Evolutionary conservation across 495 filamentous ascomycete species (phyloP).

Genomic region (Sporormia fimetaria): DNA sequence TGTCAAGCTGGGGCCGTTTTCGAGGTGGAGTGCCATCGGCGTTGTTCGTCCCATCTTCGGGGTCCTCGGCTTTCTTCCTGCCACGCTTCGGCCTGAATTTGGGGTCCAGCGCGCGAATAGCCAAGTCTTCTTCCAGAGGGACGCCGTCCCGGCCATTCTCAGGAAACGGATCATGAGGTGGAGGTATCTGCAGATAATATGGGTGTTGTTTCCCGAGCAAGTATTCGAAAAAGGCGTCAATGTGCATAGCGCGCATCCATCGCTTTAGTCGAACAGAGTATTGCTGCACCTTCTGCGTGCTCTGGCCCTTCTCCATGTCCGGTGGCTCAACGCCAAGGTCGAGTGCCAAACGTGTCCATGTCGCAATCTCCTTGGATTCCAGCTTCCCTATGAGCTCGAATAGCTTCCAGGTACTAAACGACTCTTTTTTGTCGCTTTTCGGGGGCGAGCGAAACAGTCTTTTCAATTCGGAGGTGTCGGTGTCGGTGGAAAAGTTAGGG

Average conservation of each 20-base stretch:
- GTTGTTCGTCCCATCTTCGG: constrained; percentile 43
- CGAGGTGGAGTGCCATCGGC: constrained; percentile 39
- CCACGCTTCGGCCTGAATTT: constrained; percentile 86
- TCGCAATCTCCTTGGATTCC: constrained; percentile 84
- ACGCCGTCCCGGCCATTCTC: constrained; percentile 74
- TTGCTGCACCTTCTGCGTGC: constrained; percentile 93
- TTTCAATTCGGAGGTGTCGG: constrained; percentile 48
- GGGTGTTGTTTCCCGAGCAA: constrained; percentile 64
- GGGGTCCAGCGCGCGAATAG: constrained; percentile 76
- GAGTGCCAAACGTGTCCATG: constrained; percentile 84
- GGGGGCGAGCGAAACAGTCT: constrained; percentile 76
- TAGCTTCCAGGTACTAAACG: constrained; percentile 71
- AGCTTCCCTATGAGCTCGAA: constrained; percentile 75
- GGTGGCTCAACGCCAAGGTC: constrained; percentile 87
- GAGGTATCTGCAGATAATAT: constrained; percentile 78
- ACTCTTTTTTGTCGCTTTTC: constrained; percentile 76
- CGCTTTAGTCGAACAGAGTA: constrained; percentile 93
- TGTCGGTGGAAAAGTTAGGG: constrained; percentile 30
- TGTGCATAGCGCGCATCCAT: constrained; percentile 98
- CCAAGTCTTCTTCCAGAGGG: constrained; percentile 81
- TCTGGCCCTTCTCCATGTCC: constrained; percentile 73
- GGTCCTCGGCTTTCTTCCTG: constrained; percentile 69
- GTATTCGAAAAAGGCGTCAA: constrained; percentile 95
- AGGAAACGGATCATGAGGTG: constrained; percentile 46
- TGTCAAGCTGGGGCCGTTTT: constrained; percentile 58